Percentiles rank a stretch among this genome's conserved stretches.
Evolutionary conservation across 2,329 filamentous ascomycete species (phyloP).

Genomic region (Arachnopeziza araneosa): DNA sequence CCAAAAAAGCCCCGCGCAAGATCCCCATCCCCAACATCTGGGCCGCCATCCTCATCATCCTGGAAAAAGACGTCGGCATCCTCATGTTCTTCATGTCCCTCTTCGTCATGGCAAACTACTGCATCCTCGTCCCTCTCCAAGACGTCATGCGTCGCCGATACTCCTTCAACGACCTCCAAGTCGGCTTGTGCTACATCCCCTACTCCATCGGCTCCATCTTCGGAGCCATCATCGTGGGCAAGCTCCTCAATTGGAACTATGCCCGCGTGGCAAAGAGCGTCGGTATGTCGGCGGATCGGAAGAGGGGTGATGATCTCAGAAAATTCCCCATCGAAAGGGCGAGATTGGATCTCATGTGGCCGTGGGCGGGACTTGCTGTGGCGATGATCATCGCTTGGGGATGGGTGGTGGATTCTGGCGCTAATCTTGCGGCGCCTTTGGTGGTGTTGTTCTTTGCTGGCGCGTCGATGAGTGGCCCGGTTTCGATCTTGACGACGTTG

Average conservation of each 20-base stretch:
- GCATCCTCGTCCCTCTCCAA: conserved; percentile 5
- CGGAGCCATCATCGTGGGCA: conserved; percentile 41
- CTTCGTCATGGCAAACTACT: conserved; percentile 4
- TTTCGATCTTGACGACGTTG: conserved; percentile 1
- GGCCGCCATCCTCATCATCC: neutral
- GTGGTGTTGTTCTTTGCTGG: conserved; percentile 9
- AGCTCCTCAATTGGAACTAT: conserved; percentile 61
- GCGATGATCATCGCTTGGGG: conserved; percentile 1
- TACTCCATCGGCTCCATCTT: conserved; percentile 40
- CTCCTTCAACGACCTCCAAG: conserved; percentile 4
- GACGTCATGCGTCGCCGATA: conserved; percentile 4
- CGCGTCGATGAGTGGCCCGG: conserved; percentile 22
- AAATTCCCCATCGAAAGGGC: conserved; percentile 7
- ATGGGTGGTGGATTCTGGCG: neutral
- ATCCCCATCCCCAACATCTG: conserved; percentile 1
- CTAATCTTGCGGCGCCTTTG: neutral
- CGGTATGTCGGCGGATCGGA: conserved; percentile 1
- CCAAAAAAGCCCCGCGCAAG: neutral
- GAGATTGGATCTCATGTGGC: neutral
- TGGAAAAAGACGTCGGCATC: conserved; percentile 8
- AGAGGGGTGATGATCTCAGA: neutral
- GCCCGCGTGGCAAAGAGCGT: conserved; percentile 36
- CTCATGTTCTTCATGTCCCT: conserved; percentile 8
- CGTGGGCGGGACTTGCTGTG: neutral
- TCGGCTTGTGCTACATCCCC: conserved; percentile 27